Base-by-base conservation (phyloP, 306 rosid genomes). In the Arachis hypogaea region DNA sequence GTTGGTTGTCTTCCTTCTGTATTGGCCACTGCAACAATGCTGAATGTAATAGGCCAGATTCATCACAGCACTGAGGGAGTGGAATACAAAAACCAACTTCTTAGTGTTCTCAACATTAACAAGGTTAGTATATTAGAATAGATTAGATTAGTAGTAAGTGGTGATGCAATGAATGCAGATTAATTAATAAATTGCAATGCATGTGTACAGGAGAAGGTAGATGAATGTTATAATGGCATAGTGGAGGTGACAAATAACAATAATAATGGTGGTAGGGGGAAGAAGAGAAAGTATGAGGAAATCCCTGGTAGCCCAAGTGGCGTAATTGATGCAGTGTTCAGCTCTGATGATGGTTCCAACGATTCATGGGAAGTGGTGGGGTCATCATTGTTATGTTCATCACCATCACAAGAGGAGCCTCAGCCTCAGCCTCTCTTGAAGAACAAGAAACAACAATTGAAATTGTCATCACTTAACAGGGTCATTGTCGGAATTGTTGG, bases 11-110 rank as follows among this genome's bases (percentile, higher is more conserved):
- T 87, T 41, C 96, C 99, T 18, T 94, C 99, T 74, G 96, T 89
- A 5, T 64, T 94, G 96, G 98, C 99, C 30, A 85, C 97, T 30
- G 92, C 99, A 0, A 86, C 93, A 77, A 94, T 94, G 98, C 59
- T 88, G 89, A 80, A 79, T 62, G 92, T 87, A 56, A 84, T 92
- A 60, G 95, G 90, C 59, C 81, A 83, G 82, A 85, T 92, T 79
- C 93, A 87, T 67, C 86, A 88, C 69, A 68, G 80, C 75, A 33
- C 38, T 33, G 86, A 81, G 63, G 87, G 85, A n/a, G 33, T 75
- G 63, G 87, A 84, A 42, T 87, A 84, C 80, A 82, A 84, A 73
- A 85, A 75, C 66, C 98, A 83, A 81, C 96, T 94, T 83, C 90
- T 90, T 46, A 76, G 66, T 69, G 86, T 87, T 72, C 89, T 94